A percentile compares a stretch with the other conserved stretches of the same genome.
These are phyloP conservation scores for Brassica balearica DNA, from an alignment of 441 rosid genomes.

Conservation along the genomic window DNA sequence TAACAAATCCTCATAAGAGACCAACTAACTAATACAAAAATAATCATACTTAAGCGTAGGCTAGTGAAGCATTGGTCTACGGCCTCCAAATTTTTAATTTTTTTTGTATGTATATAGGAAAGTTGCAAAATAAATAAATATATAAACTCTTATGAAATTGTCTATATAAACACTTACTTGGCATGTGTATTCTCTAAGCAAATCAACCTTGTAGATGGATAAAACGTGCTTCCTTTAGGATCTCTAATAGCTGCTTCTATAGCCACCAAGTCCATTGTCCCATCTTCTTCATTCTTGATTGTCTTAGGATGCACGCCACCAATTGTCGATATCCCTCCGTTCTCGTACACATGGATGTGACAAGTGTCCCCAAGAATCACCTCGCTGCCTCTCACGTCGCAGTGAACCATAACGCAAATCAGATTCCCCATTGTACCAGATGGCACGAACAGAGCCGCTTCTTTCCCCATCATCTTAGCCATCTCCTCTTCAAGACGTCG, in stretches of 20 bases:
- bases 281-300: conserved; percentile 75
- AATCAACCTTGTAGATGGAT: conserved; percentile 86
- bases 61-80: no score
- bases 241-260: conserved; percentile 90
- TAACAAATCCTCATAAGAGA: conserved; percentile 17
- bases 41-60: background rate
- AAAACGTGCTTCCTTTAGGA: conserved; percentile 70
- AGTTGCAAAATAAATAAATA: no score
- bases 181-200: conserved; percentile 97
- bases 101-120: no score
- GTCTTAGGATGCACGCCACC: conserved; percentile 94
- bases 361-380: conserved; percentile 86
- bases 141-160: no score
- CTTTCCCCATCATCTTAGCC: conserved; percentile 78
- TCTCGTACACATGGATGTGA: conserved; percentile 88
- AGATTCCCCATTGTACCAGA: conserved; percentile 98
- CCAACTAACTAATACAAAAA: background rate
- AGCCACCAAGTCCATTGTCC: conserved; percentile 76
- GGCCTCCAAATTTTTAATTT: no score
- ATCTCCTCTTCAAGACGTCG: conserved; percentile 72
- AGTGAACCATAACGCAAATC: conserved; percentile 88
- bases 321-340: conserved; percentile 86
- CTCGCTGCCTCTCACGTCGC: conserved; percentile 88
- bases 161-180: conserved; percentile 53
- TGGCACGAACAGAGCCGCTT: conserved; percentile 85